Evolutionary conservation across 2,329 filamentous ascomycete genomes (phyloP).

Genomic region (Fusarium nelsonii): DNA sequence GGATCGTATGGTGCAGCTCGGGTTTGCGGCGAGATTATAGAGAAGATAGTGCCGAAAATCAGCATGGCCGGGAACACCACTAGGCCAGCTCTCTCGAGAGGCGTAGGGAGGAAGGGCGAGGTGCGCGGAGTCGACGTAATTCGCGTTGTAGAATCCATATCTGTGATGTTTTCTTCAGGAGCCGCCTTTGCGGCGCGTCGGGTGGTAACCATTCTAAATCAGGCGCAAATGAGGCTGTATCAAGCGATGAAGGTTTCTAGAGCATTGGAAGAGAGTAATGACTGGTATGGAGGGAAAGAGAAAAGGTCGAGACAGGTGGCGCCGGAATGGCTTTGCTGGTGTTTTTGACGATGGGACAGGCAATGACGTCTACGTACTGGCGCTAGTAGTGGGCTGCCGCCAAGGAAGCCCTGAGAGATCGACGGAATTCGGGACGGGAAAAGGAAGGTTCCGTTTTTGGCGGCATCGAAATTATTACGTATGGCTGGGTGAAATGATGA

Average conservation of each 20-base stretch:
- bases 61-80: slow-evolving; percentile 82
- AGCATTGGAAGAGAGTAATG: slow-evolving; percentile 18
- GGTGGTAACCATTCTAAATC: slow-evolving; percentile 46
- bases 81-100: slow-evolving; percentile 74
- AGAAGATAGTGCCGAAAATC: slow-evolving; percentile 84
- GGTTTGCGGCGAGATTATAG: slow-evolving; percentile 78
- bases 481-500: slow-evolving; percentile 19
- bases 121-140: slow-evolving; percentile 53
- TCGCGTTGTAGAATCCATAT: slow-evolving; percentile 25
- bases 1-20: slow-evolving; percentile 73
- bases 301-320: slow-evolving; percentile 9
- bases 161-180: slow-evolving; percentile 27
- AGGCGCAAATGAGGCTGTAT: neutral
- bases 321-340: slow-evolving; percentile 20
- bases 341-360: slow-evolving; percentile 32
- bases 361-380: slow-evolving; percentile 46
- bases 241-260: neutral
- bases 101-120: slow-evolving; percentile 76
- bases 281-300: neutral
- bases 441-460: slow-evolving; percentile 34
- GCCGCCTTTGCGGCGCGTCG: slow-evolving; percentile 44
- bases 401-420: slow-evolving; percentile 17
- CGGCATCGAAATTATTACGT: neutral
- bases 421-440: slow-evolving; percentile 23
- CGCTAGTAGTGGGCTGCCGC: slow-evolving; percentile 32